Evolutionary conservation across 2,329 filamentous ascomycete species (phyloP).

Genomic region (Claviceps sp.): DNA sequence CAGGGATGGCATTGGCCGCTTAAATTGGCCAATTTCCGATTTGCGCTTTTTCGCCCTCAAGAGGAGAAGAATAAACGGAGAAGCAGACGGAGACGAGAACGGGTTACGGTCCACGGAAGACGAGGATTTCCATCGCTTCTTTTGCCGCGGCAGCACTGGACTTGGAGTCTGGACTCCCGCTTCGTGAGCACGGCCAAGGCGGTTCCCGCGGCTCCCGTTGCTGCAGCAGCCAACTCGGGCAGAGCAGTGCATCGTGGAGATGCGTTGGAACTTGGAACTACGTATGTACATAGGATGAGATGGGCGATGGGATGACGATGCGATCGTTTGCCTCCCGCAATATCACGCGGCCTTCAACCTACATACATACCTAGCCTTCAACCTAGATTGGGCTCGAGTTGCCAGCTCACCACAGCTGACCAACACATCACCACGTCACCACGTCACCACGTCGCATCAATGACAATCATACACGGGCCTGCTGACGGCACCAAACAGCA

Average conservation of each 20-base stretch:
- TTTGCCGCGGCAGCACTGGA: too few relatives aligned
- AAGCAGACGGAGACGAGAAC: not conserved
- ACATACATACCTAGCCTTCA: not conserved
- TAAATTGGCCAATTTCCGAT: conserved; percentile 14
- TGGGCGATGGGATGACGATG: not conserved
- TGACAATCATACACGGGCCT: too few relatives aligned
- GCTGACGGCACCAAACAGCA: not conserved
- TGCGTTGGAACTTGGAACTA: not conserved
- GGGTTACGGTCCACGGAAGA: not conserved
- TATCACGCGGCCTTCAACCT: not conserved
- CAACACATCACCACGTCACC: not conserved
- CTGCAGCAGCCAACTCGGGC: too few relatives aligned
- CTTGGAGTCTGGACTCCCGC: too few relatives aligned
- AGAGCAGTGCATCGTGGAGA: not conserved
- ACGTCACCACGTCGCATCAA: not conserved
- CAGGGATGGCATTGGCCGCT: conserved; percentile 1
- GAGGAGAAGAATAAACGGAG: not conserved
- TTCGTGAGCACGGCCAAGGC: too few relatives aligned
- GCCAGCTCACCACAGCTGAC: not conserved
- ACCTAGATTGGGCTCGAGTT: not conserved
- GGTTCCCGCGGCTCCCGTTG: too few relatives aligned
- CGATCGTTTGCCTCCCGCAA: not conserved
- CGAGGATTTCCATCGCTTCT: too few relatives aligned
- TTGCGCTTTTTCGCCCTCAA: not conserved
- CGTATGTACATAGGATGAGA: not conserved